phyloP scores from a whole-genome alignment of 1,139 yeast species.

The Kazachstania sp. region DNA sequence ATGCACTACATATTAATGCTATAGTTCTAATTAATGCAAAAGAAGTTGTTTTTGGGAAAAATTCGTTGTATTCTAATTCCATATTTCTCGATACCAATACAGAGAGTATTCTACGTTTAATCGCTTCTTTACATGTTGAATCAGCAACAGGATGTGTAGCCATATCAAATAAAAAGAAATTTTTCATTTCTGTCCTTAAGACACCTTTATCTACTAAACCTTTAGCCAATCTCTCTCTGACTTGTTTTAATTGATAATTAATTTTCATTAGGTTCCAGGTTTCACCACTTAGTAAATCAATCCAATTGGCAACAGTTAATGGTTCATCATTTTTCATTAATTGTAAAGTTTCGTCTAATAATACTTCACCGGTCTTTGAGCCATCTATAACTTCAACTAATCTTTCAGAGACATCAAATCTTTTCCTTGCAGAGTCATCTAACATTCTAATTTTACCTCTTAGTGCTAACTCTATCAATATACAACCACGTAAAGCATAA shows the following conservation, averaged over 20 bases:
- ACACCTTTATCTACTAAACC: constrained; percentile 98
- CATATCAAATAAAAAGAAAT: constrained; percentile 91
- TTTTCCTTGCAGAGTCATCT: constrained; percentile 83
- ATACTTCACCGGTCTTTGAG: constrained; percentile 86
- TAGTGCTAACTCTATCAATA: constrained; percentile 81
- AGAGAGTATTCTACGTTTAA: constrained; percentile 60
- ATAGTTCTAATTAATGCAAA: constrained; percentile 70
- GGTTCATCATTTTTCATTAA: constrained; percentile 80
- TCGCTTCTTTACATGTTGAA: constrained; percentile 69
- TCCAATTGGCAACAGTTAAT: constrained; percentile 83
- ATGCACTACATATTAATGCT: constrained; percentile 78
- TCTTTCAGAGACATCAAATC: constrained; percentile 82
- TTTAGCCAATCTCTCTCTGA: constrained; percentile 90
- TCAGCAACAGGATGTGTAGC: constrained; percentile 97
- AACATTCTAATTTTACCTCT: constrained; percentile 83
- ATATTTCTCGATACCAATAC: constrained; percentile 63
- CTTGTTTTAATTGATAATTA: constrained; percentile 92
- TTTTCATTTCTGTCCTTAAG: constrained; percentile 88
- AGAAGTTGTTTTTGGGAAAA: constrained; percentile 62
- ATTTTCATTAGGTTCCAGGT: constrained; percentile 97
- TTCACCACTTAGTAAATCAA: constrained; percentile 87
- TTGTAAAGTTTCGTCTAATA: constrained; percentile 86
- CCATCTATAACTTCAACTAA: constrained; percentile 79
- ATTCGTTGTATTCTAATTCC: constrained; percentile 40
- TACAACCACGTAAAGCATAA: constrained; percentile 92